Base-by-base conservation (phyloP, 148 eudicot genomes). In the Rhododendron vialii region DNA sequence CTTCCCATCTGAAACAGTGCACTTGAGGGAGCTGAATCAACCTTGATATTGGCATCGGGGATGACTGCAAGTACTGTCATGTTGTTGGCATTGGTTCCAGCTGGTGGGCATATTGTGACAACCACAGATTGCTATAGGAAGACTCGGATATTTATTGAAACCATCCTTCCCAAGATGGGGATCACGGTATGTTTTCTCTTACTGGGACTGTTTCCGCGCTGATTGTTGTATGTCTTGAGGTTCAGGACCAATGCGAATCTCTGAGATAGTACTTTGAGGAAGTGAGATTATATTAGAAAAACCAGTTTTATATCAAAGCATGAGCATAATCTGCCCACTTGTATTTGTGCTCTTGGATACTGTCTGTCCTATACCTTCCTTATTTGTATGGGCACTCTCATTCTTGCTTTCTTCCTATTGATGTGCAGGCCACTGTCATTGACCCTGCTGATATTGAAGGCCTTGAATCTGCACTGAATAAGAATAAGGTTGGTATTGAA, bases 1-100 rank as follows among this genome's bases (percentile, higher is more conserved):
- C 38, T 71, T 71, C 13, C 38, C 38, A 6, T 71, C 76, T 71
- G 20, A 2, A 33, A 84, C 92, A 94, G 98, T 92, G 98, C 98
- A 22, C 98, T 96, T 84, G 98, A 96, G 90, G 98, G 96, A 55
- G 98, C 98, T 85, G 98, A 96, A 91, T 92, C 98, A 82, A 96
- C 98, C 55, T 73, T 94, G 78, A 53, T 96, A 84, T 33, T 91
- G 89, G 98, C 98, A 74, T 96, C 98, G 83, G 98, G 98, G 87
- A 96, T 96, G 98, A 94, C 96, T 88, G 98, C 95, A 47, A 96
- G 96, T 84, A 93, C 91, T 71, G 92, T 93, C 84, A 86, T 96
- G 94, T 65, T 96, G 89, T 36, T 94, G 92, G 96, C 98, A 83
- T 87, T 96, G 90, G 92, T 96, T 83, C 98, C 98, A 76, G 94